phyloP scores from a whole-genome alignment of 2,329 filamentous ascomycete genomes.

The Macrophomina pseudophaseolina region DNA sequence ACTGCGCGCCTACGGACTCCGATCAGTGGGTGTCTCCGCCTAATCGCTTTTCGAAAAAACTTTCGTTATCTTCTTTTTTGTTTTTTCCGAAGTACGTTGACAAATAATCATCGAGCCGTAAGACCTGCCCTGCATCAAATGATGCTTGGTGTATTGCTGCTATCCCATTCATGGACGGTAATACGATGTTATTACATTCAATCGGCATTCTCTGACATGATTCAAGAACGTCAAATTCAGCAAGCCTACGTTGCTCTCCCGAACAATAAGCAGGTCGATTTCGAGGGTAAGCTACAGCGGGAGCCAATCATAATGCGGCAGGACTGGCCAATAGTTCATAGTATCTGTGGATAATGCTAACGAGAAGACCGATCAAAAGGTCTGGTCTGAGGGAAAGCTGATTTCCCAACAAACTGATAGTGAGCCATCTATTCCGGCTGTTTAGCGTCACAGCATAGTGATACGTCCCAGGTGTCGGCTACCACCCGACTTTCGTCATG shows the following conservation, averaged over 20 bases:
- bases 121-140: neutral
- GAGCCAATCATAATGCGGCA: too few species aligned
- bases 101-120: neutral
- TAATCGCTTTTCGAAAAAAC: too few species aligned
- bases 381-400: neutral
- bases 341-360: neutral
- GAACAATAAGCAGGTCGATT: neutral
- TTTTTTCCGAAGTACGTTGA: too few species aligned
- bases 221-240: neutral
- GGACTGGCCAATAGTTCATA: too few species aligned
- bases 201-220: neutral
- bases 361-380: neutral
- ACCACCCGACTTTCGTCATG: conserved; percentile 18
- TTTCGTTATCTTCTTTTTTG: too few species aligned
- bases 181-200: neutral
- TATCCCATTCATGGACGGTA: conserved; percentile 17
- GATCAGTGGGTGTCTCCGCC: neutral
- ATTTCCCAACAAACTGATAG: too few species aligned
- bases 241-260: neutral
- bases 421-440: too few species aligned
- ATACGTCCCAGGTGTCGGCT: neutral
- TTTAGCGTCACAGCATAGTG: too few species aligned
- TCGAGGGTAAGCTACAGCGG: neutral
- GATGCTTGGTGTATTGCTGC: conserved; percentile 23
- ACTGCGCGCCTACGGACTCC: conserved; percentile 9